A percentile compares a stretch with the other conserved stretches of the same genome.
phyloP scores from a whole-genome alignment of 768 basidiomycete species.

The Suillus hirtellus region DNA sequence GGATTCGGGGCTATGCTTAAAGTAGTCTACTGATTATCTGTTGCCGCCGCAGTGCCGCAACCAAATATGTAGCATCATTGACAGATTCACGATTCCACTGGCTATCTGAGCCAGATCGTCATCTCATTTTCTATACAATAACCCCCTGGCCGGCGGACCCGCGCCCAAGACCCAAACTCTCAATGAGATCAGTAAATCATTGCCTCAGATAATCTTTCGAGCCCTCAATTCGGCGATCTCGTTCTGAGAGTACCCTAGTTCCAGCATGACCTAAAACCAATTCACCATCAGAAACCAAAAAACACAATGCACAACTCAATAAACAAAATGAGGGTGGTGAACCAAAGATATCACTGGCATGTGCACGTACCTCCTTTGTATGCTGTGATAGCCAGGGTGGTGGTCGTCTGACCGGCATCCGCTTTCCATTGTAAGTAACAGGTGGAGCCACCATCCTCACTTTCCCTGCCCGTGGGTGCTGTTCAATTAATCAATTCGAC shows the following conservation, averaged over 20 bases:
- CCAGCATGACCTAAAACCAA: conserved; percentile 37
- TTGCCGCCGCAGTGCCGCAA: conserved; percentile 9
- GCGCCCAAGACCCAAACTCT: conserved; percentile 10
- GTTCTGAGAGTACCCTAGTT: conserved; percentile 41
- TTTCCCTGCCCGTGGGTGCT: conserved; percentile 76
- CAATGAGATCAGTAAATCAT: conserved; percentile 2
- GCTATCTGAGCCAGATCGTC: conserved; percentile 3
- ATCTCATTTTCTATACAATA: conserved; percentile 17
- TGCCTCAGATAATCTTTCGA: conserved; percentile 37
- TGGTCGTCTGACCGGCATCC: conserved; percentile 71
- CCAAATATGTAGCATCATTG: conserved; percentile 9
- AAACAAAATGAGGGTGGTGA: conserved; percentile 3
- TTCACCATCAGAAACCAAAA: conserved; percentile 14
- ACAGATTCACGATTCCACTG: conserved; percentile 4
- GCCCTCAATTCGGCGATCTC: conserved; percentile 46
- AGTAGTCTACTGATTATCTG: conserved; percentile 11
- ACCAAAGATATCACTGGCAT: conserved; percentile 4
- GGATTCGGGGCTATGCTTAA: conserved; percentile 10
- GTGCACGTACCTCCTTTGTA: conserved; percentile 61
- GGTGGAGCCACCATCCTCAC: conserved; percentile 82
- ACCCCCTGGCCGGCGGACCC: conserved; percentile 26
- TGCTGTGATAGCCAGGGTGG: conserved; percentile 90
- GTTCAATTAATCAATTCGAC: conserved; percentile 4
- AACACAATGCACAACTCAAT: conserved; percentile 4
- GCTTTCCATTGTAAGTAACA: conserved; percentile 77